These are phyloP conservation scores for Primulina eburnea DNA, from an alignment of 257 asterid genomes.

Conservation along the genomic window DNA sequence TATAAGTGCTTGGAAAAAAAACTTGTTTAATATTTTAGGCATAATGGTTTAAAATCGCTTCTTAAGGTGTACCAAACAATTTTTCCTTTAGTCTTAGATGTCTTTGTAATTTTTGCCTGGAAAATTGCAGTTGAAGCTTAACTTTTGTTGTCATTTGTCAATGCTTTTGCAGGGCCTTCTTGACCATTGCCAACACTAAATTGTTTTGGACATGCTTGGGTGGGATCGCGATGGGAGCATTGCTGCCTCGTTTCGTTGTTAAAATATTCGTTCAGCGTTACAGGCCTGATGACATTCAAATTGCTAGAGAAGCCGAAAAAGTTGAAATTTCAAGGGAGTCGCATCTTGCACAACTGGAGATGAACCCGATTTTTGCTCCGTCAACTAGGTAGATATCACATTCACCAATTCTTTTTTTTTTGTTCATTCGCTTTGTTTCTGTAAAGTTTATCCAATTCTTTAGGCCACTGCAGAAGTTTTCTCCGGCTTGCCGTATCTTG, in stretches of 20 bases:
- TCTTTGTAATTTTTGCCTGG: background rate
- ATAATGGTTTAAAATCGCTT: background rate
- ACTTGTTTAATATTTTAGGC: too few species aligned
- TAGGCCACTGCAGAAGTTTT: background rate
- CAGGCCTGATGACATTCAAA: conserved; percentile 64
- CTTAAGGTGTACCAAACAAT: background rate
- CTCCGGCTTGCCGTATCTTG: background rate
- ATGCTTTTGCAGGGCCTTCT: conserved; percentile 74
- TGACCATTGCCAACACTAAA: conserved; percentile 51
- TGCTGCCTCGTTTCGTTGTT: conserved; percentile 74
- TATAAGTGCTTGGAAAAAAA: too few species aligned
- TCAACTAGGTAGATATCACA: background rate
- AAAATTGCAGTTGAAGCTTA: conserved; percentile 8
- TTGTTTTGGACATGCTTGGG: conserved; percentile 79
- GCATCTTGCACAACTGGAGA: conserved; percentile 50
- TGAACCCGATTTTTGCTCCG: conserved; percentile 48
- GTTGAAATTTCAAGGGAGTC: conserved; percentile 33
- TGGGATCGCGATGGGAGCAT: conserved; percentile 56
- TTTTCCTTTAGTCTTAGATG: background rate
- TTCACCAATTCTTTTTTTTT: background rate
- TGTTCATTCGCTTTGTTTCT: too few species aligned
- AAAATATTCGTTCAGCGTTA: conserved; percentile 44
- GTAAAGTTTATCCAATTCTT: background rate
- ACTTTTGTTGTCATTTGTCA: background rate
- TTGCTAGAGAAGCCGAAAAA: conserved; percentile 81